Evolutionary conservation across 202 grass and related monocot species (phyloP), one percentile per base, ranked within the genome.

Genomic region (Setaria viridis): DNA sequence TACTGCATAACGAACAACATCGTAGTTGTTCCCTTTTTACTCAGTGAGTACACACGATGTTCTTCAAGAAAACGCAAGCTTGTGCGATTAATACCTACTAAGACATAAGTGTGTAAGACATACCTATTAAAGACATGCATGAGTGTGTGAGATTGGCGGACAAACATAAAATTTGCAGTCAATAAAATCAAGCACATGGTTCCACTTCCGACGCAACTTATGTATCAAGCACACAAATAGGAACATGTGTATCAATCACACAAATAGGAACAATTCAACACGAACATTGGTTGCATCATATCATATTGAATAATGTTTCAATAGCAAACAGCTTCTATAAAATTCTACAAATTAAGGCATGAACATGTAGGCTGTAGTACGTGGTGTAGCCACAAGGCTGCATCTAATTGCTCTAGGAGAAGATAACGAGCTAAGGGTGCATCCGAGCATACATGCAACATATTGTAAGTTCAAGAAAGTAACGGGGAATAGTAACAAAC

Each of bases 1-100:
- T 84, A 94, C 43, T 86, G 50, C 54, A 92, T 59, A 47, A 97
- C 71, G 48, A 85, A 89, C 39, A 97, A 55, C 78, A 79, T 89
- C 17, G 88, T 69, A 72, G 88, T 54, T 79, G 90, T 87, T 58
- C 54, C 73, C 80, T 87, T 88, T 77, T 85, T 85, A 85, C 69
- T 89, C 58, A 92, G 59, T 19, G 92, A 91, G 77, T 97, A 94
- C 15, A 77, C 60, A 57, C 79, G 6, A 87, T 76, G 34, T 57
- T 80, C 76, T 25, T 92, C 82, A 30, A 86, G 75, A 55, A 87
- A 46, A 82, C 13, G 35, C 86, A 97, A 81, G 63, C 71, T 82
- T 72, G 86, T 41, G 15, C 12, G 57, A 33, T 70, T 72, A 11
- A 88, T 66, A 80, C 90, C 92, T 97, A 6, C 32, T 62, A 30